A percentile compares a stretch with the other conserved stretches of the same genome.
These are phyloP conservation scores for Phoma sp. DNA, from an alignment of 2,329 filamentous ascomycete genomes.

Conservation along the genomic window DNA sequence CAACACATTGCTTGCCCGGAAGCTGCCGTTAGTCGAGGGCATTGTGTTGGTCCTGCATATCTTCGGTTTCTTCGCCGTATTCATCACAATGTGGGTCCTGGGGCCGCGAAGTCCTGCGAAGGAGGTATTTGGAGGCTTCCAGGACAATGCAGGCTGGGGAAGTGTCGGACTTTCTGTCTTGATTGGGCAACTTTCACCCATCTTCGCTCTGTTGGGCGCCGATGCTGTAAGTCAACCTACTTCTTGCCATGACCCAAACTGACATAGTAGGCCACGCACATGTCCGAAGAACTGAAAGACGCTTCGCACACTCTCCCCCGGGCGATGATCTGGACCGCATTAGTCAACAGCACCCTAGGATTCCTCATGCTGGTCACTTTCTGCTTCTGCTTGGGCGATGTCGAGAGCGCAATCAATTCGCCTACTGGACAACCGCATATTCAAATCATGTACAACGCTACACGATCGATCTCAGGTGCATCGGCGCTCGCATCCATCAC, in stretches of 20 bases:
- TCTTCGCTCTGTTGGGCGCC: conserved; percentile 3
- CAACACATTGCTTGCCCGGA: conserved; percentile 28
- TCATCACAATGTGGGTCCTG: conserved; percentile 44
- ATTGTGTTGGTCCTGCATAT: conserved; percentile 52
- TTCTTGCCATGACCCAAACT: neutral
- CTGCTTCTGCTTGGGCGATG: neutral
- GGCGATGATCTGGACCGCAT: conserved; percentile 50
- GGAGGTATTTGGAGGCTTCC: conserved; percentile 54
- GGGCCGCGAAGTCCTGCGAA: conserved; percentile 42
- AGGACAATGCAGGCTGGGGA: conserved; percentile 51
- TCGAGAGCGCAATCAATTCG: neutral
- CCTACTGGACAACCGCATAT: conserved; percentile 10
- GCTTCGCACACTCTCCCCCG: conserved; percentile 45
- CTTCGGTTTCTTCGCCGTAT: conserved; percentile 56
- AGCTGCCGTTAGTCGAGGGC: conserved; percentile 1
- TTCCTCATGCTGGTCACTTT: conserved; percentile 39
- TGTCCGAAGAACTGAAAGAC: conserved; percentile 44
- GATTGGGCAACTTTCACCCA: conserved; percentile 5
- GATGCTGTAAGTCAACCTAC: conserved; percentile 26
- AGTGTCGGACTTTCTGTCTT: conserved; percentile 1
- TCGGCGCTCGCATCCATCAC: conserved; percentile 34
- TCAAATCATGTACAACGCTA: conserved; percentile 7
- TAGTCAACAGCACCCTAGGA: conserved; percentile 5
- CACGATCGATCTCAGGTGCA: conserved; percentile 24
- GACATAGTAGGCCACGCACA: conserved; percentile 22